phyloP scores from a whole-genome alignment of 2,329 filamentous ascomycete species.

The Aspergillus phoenicis region DNA sequence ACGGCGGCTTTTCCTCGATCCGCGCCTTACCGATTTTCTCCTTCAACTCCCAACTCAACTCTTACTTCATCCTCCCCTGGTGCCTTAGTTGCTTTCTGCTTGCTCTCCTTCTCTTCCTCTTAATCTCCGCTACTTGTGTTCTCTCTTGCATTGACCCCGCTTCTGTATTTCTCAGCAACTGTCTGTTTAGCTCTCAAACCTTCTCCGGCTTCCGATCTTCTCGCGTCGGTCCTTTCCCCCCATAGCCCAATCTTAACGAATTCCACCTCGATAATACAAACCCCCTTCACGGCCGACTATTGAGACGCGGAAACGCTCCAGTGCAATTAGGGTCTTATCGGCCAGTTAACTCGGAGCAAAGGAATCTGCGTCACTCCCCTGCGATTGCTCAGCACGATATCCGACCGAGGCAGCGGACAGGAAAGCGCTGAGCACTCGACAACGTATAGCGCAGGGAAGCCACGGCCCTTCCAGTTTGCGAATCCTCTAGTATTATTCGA shows the following conservation, averaged over 20 bases:
- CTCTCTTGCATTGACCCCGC: background rate
- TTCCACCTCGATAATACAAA: background rate
- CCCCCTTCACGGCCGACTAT: background rate
- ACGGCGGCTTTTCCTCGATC: constrained; percentile 17
- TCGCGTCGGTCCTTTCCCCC: background rate
- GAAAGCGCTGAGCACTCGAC: background rate
- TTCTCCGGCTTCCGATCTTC: background rate
- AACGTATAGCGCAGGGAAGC: constrained; percentile 2
- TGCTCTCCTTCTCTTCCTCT: background rate
- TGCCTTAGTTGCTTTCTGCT: background rate
- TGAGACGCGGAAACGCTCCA: background rate
- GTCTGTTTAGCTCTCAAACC: background rate
- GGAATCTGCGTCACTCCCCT: background rate
- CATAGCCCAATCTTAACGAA: background rate
- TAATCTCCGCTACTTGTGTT: constrained; percentile 3
- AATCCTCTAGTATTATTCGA: background rate
- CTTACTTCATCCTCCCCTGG: constrained; percentile 10
- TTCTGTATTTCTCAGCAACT: background rate
- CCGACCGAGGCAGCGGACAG: background rate
- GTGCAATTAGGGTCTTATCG: background rate
- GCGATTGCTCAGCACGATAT: background rate
- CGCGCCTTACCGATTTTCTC: constrained; percentile 19
- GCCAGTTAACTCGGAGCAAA: background rate
- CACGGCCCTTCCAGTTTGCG: background rate
- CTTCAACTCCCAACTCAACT: constrained; percentile 8